A percentile compares a stretch with the other conserved stretches of the same genome.
These are phyloP conservation scores for Penicillium occitanis DNA, from an alignment of 2,329 filamentous ascomycete species.

Conservation along the genomic window DNA sequence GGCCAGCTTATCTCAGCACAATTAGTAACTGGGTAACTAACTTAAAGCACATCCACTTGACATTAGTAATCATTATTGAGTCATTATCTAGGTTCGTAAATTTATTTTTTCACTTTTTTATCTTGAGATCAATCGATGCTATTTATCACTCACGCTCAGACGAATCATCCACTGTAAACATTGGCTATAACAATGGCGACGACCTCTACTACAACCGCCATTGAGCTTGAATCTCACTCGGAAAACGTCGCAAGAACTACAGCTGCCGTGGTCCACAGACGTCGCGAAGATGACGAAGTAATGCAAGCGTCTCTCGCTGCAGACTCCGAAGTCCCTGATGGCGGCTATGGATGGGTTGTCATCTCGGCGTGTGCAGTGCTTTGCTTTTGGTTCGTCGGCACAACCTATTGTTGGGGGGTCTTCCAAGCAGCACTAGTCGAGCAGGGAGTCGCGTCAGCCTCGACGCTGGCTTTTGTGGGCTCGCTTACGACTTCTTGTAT, in stretches of 20 bases:
- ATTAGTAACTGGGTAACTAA: too few species aligned
- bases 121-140: neutral
- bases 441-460: slow-evolving; percentile 48
- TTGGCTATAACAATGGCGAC: slow-evolving; percentile 5
- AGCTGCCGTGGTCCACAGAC: slow-evolving; percentile 3
- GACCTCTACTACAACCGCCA: slow-evolving; percentile 16
- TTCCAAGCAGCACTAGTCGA: slow-evolving; percentile 58
- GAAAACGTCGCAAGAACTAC: slow-evolving; percentile 14
- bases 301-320: slow-evolving; percentile 48
- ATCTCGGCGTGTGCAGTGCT: slow-evolving; percentile 53
- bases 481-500: slow-evolving; percentile 54
- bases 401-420: slow-evolving; percentile 61
- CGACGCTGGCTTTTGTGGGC: slow-evolving; percentile 60
- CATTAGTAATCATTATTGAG: neutral
- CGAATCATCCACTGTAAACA: neutral
- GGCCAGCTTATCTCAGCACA: too few species aligned
- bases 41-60: neutral
- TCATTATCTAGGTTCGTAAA: neutral
- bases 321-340: slow-evolving; percentile 53
- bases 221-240: slow-evolving; percentile 20
- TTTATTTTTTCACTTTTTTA: neutral
- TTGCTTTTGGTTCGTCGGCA: slow-evolving; percentile 59
- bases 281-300: slow-evolving; percentile 31
- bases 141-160: neutral
- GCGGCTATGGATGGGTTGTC: slow-evolving; percentile 63